A percentile compares a stretch with the other conserved stretches of the same genome.
Conservation (phyloP, 306 rosid genomes). For the Carpinus fangiana region DNA sequence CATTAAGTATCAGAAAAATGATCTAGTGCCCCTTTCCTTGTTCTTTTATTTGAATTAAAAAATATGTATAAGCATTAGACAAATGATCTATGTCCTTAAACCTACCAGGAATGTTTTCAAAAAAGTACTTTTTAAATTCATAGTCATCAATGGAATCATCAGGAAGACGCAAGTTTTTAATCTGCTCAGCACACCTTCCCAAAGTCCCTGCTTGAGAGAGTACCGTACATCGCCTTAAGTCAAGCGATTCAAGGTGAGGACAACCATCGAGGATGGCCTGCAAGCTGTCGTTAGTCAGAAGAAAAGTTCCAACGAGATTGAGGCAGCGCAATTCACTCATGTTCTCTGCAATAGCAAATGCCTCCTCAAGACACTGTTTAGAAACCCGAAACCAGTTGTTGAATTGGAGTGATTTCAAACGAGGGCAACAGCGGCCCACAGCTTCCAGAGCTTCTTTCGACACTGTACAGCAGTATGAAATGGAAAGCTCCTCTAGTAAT, state of each 20-base stretch:
- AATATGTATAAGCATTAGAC: too few species aligned
- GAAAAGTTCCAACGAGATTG: slow-evolving; percentile 52
- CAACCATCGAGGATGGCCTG: slow-evolving; percentile 64
- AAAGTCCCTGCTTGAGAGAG: slow-evolving; percentile 36
- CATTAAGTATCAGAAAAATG: too few species aligned
- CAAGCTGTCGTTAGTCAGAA: slow-evolving; percentile 56
- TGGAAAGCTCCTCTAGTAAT: slow-evolving; percentile 64
- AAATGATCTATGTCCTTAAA: too few species aligned
- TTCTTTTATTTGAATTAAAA: too few species aligned
- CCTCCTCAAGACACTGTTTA: slow-evolving; percentile 33
- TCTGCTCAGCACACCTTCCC: slow-evolving; percentile 46
- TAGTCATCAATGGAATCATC: slow-evolving; percentile 37
- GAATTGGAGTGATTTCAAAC: slow-evolving; percentile 44
- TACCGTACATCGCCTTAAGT: slow-evolving; percentile 54
- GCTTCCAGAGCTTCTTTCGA: slow-evolving; percentile 37
- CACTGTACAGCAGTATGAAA: slow-evolving; percentile 28
- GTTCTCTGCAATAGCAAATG: slow-evolving; percentile 46
- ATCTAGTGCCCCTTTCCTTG: too few species aligned
- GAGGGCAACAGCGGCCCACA: slow-evolving; percentile 55
- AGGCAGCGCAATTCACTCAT: slow-evolving; percentile 55
- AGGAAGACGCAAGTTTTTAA: slow-evolving; percentile 48
- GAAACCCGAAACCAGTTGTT: background rate
- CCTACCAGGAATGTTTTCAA: background rate
- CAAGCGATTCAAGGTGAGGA: slow-evolving; percentile 66
- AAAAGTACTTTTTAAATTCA: slow-evolving; percentile 17